Percentiles rank a stretch among this genome's conserved stretches.
These are phyloP conservation scores for Fusarium sp. DNA, from an alignment of 2,329 filamentous ascomycete species.

Conservation along the genomic window DNA sequence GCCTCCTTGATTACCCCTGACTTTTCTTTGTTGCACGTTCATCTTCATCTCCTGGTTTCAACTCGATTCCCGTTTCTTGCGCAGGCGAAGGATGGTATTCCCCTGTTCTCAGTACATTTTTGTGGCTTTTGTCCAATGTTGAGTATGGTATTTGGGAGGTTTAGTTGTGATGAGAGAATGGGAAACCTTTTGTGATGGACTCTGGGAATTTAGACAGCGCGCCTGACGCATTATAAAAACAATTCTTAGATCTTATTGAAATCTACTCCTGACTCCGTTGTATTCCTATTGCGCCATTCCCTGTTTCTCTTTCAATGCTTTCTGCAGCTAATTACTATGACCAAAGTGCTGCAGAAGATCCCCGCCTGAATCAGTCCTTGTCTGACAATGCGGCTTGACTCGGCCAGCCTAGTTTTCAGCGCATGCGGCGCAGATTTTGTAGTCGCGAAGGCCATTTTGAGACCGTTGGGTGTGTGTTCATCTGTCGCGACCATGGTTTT, in stretches of 20 bases:
- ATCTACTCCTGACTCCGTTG: constrained; percentile 44
- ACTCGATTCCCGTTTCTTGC: constrained; percentile 47
- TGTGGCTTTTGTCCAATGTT: constrained; percentile 42
- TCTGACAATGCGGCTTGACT: constrained; percentile 7
- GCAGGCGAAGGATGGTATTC: constrained; percentile 51
- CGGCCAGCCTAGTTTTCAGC: constrained; percentile 5
- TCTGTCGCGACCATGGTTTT: background rate
- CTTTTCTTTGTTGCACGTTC: constrained; percentile 39
- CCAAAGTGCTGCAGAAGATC: constrained; percentile 16
- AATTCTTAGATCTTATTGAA: constrained; percentile 53
- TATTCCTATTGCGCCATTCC: constrained; percentile 32
- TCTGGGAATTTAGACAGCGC: constrained; percentile 52
- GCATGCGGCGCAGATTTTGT: constrained; percentile 11
- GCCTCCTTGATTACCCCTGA: constrained; percentile 27
- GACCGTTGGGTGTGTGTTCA: constrained; percentile 2
- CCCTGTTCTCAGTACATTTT: constrained; percentile 49
- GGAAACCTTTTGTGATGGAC: constrained; percentile 46
- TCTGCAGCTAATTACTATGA: constrained; percentile 9
- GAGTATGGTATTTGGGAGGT: constrained; percentile 44
- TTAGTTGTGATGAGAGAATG: constrained; percentile 44
- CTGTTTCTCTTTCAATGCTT: constrained; percentile 8
- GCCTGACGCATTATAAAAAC: constrained; percentile 50
- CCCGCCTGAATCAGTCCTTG: constrained; percentile 6
- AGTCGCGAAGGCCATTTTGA: constrained; percentile 3
- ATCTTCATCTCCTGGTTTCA: constrained; percentile 37